A percentile compares a stretch with the other conserved stretches of the same genome.
phyloP scores from a whole-genome alignment of 345 rosid species.

The Corchorus capsularis region DNA sequence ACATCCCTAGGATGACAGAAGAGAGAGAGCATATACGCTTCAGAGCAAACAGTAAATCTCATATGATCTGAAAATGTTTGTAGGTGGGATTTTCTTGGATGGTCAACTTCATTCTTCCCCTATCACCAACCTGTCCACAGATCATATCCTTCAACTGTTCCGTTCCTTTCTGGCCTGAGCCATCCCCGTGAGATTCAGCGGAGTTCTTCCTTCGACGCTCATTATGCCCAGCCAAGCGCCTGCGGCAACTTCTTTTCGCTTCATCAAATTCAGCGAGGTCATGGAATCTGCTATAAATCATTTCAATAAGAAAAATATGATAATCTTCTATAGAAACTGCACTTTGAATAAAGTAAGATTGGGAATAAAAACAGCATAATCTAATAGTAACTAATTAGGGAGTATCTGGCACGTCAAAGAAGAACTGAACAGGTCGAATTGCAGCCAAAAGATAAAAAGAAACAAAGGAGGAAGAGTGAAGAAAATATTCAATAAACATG shows the following conservation, averaged over 20 bases:
- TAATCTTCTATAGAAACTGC: background rate
- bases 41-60: background rate
- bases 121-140: slow-evolving; percentile 42
- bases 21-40: slow-evolving; percentile 55
- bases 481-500: background rate
- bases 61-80: slow-evolving; percentile 55
- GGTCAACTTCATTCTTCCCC: slow-evolving; percentile 41
- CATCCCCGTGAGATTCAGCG: slow-evolving; percentile 33
- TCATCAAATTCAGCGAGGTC: slow-evolving; percentile 57
- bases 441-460: background rate
- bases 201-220: slow-evolving; percentile 58
- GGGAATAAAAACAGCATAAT: background rate
- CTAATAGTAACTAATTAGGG: background rate
- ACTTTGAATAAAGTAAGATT: background rate
- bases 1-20: slow-evolving; percentile 49
- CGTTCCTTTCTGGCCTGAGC: slow-evolving; percentile 33
- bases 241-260: slow-evolving; percentile 56
- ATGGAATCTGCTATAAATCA: slow-evolving; percentile 46
- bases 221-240: slow-evolving; percentile 63
- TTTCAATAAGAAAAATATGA: background rate
- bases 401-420: background rate
- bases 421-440: background rate
- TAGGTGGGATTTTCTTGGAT: slow-evolving; percentile 41
- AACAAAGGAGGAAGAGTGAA: background rate
- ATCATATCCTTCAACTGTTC: slow-evolving; percentile 35